Conservation (phyloP, 1,139 yeast species). For the Protomyces inouyei region DNA sequence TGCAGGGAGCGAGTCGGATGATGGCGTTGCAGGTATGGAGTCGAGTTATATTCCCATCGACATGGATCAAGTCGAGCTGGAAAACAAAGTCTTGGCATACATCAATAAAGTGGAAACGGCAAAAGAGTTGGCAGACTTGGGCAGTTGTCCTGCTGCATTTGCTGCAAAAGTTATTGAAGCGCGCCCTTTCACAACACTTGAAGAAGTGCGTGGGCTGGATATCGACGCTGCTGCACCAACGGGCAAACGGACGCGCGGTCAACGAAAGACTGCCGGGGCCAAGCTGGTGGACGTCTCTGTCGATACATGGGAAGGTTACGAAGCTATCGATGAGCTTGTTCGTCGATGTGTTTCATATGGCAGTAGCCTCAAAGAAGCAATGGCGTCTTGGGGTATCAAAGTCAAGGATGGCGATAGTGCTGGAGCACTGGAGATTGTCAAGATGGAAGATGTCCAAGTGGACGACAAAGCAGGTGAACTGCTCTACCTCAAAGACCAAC, state of each 20-base stretch:
- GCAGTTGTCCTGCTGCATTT: constrained; percentile 62
- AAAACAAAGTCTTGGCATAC: constrained; percentile 65
- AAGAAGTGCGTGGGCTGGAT: constrained; percentile 53
- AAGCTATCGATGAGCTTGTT: constrained; percentile 87
- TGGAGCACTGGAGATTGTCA: constrained; percentile 48
- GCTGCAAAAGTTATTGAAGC: constrained; percentile 58
- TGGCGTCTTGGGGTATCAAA: constrained; percentile 80
- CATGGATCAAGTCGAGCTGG: constrained; percentile 46
- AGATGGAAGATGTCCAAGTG: constrained; percentile 27
- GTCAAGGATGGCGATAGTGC: constrained; percentile 52
- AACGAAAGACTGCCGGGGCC: constrained; percentile 56
- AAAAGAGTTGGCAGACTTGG: constrained; percentile 73
- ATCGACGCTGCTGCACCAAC: constrained; percentile 35
- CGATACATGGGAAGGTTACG: constrained; percentile 71
- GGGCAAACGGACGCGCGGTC: constrained; percentile 41
- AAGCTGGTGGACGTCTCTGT: constrained; percentile 54
- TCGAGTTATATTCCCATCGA: constrained; percentile 9
- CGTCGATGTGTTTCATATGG: constrained; percentile 80
- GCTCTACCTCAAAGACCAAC: constrained; percentile 66
- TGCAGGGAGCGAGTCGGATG: constrained; percentile 24
- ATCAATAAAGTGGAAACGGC: constrained; percentile 64
- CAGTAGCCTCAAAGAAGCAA: constrained; percentile 60
- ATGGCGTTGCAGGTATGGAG: constrained; percentile 29
- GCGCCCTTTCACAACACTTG: constrained; percentile 62
- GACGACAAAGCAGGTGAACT: constrained; percentile 34